phyloP scores from a whole-genome alignment of 257 asterid species.

The Craterostigma plantagineum region DNA sequence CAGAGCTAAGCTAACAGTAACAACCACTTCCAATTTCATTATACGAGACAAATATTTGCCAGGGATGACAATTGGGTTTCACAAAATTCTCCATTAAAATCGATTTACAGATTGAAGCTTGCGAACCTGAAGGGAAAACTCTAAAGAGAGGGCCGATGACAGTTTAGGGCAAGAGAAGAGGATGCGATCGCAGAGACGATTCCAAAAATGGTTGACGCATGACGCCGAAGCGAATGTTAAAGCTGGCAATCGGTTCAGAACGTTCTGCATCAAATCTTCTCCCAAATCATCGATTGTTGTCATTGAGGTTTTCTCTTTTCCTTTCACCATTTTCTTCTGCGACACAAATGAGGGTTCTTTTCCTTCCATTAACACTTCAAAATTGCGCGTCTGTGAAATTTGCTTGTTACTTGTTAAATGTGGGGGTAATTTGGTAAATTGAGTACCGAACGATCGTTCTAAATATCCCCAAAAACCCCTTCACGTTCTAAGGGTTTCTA shows the following conservation, averaged over 20 bases:
- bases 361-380: too few relatives aligned
- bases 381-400: too few relatives aligned
- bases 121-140: conserved; percentile 31
- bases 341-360: too few relatives aligned
- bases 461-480: neutral
- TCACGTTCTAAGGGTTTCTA: conserved; percentile 14
- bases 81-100: neutral
- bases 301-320: conserved; percentile 11
- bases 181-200: conserved; percentile 31
- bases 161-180: conserved; percentile 45
- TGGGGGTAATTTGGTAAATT: too few relatives aligned
- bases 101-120: too few relatives aligned
- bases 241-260: conserved; percentile 59
- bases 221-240: conserved; percentile 49
- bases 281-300: conserved; percentile 28
- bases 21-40: too few relatives aligned
- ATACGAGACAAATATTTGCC: neutral
- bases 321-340: conserved; percentile 1
- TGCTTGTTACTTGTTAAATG: too few relatives aligned
- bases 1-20: too few relatives aligned
- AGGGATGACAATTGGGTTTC: neutral
- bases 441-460: too few relatives aligned
- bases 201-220: conserved; percentile 75
- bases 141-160: conserved; percentile 48
- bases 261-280: conserved; percentile 35